Percentiles rank a stretch among this genome's conserved stretches.
Evolutionary conservation across 78 protist species (phyloP).

Genomic region (Parvularia atlantis): DNA sequence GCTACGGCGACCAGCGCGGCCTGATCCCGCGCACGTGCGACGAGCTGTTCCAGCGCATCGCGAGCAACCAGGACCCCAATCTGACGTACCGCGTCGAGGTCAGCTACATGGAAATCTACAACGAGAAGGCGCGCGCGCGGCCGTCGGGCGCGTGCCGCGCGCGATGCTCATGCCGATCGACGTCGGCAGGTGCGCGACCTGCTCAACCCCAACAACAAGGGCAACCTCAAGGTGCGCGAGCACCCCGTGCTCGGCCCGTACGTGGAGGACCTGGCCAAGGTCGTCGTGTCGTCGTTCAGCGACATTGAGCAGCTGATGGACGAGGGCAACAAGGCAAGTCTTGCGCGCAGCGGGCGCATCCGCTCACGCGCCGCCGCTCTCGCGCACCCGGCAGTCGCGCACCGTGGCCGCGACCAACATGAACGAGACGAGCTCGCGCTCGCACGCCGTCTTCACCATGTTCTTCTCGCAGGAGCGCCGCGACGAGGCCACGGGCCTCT

Average conservation of each 20-base stretch:
- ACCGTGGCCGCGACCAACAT: slow-evolving; percentile 59
- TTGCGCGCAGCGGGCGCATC: not conserved
- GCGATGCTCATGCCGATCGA: no score
- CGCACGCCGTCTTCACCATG: slow-evolving; percentile 62
- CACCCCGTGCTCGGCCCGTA: not conserved
- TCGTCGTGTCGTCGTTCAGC: slow-evolving; percentile 11
- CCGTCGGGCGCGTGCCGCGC: no score
- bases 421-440: slow-evolving; percentile 54
- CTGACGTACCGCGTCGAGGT: slow-evolving; percentile 35
- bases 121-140: slow-evolving; percentile 55
- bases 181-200: slow-evolving; percentile 6
- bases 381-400: not conserved
- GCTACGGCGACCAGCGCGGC: slow-evolving; percentile 11
- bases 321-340: slow-evolving; percentile 8
- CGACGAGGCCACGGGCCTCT: not conserved
- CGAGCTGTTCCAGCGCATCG: slow-evolving; percentile 24
- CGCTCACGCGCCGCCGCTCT: not conserved
- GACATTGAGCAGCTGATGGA: slow-evolving; percentile 29
- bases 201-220: not conserved
- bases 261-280: slow-evolving; percentile 20
- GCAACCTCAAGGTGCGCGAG: not conserved
- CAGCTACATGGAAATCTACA: slow-evolving; percentile 61
- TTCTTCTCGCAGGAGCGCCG: not conserved
- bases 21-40: slow-evolving; percentile 24
- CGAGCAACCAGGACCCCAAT: not conserved